Conservation (phyloP, 1,284 basidiomycete genomes). For the Rhodotorula sp. region DNA sequence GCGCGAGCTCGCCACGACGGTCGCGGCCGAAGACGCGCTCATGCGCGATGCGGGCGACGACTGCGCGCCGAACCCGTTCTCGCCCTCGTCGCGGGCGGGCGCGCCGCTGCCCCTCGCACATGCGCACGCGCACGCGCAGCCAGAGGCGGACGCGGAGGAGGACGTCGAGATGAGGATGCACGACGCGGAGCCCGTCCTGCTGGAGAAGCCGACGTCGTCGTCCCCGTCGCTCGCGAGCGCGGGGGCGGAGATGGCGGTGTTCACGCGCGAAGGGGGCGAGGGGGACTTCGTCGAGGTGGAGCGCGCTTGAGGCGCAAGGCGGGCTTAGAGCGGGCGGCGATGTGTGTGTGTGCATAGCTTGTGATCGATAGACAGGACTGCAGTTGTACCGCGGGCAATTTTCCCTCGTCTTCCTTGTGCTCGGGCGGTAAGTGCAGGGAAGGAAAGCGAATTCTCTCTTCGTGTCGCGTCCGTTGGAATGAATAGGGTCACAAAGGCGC, state of each 20-base stretch:
- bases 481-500: neutral
- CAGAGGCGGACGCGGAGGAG: neutral
- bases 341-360: too few species aligned
- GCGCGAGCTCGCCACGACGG: neutral
- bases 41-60: neutral
- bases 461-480: too few species aligned
- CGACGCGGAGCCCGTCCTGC: neutral
- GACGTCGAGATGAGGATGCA: constrained; percentile 1
- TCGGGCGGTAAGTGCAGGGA: too few species aligned
- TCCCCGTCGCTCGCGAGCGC: neutral
- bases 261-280: neutral
- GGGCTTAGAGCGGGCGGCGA: too few species aligned
- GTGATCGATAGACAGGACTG: too few species aligned
- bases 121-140: too few species aligned
- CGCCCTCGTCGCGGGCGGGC: neutral
- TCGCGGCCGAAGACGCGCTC: neutral
- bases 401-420: too few species aligned
- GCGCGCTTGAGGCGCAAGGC: neutral
- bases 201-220: neutral
- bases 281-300: constrained; percentile 2
- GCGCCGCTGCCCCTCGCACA: neutral
- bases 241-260: too few species aligned
- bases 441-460: too few species aligned
- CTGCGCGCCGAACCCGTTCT: neutral
- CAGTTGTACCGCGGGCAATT: too few species aligned